Conservation (phyloP, 2,329 filamentous ascomycete species). For the Diplodia sapinea region DNA sequence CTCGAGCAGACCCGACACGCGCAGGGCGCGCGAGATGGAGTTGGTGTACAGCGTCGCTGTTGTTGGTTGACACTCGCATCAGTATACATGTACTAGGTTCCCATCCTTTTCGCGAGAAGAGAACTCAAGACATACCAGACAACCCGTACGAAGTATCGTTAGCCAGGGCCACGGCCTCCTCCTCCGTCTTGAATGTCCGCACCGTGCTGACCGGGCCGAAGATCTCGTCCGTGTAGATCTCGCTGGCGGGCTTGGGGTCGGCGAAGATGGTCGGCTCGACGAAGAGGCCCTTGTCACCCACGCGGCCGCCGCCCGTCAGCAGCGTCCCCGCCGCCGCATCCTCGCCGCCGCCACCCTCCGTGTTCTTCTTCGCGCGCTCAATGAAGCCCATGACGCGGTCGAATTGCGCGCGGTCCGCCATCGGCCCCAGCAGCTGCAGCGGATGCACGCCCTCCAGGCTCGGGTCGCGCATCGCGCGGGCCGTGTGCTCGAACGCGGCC, state of each 20-base stretch:
- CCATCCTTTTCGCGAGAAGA: too few species aligned
- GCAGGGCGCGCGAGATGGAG: slow-evolving; percentile 39
- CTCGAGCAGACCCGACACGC: slow-evolving; percentile 41
- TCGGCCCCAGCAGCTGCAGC: slow-evolving; percentile 38
- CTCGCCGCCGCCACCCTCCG: slow-evolving; percentile 32
- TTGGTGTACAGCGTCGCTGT: slow-evolving; percentile 32
- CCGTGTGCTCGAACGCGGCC: slow-evolving; percentile 37
- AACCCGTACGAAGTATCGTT: slow-evolving; percentile 44
- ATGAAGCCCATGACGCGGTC: slow-evolving; percentile 46
- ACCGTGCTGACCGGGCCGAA: slow-evolving; percentile 43
- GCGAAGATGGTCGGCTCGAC: slow-evolving; percentile 44
- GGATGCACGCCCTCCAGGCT: slow-evolving; percentile 30
- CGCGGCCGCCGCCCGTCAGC: slow-evolving; percentile 43
- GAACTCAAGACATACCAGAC: slow-evolving; percentile 33
- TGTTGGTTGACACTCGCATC: slow-evolving; percentile 37
- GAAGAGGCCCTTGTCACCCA: slow-evolving; percentile 42
- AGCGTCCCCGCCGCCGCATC: slow-evolving; percentile 30
- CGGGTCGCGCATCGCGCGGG: slow-evolving; percentile 35
- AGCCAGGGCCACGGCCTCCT: slow-evolving; percentile 42
- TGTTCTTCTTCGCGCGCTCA: slow-evolving; percentile 41
- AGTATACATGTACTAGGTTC: too few species aligned
- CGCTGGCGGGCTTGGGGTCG: slow-evolving; percentile 38
- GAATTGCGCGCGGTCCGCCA: slow-evolving; percentile 45
- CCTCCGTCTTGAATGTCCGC: slow-evolving; percentile 44
- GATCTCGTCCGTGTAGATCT: slow-evolving; percentile 44